Base-by-base conservation (phyloP, 2,329 filamentous ascomycete genomes). In the Neofusicoccum sp. region DNA sequence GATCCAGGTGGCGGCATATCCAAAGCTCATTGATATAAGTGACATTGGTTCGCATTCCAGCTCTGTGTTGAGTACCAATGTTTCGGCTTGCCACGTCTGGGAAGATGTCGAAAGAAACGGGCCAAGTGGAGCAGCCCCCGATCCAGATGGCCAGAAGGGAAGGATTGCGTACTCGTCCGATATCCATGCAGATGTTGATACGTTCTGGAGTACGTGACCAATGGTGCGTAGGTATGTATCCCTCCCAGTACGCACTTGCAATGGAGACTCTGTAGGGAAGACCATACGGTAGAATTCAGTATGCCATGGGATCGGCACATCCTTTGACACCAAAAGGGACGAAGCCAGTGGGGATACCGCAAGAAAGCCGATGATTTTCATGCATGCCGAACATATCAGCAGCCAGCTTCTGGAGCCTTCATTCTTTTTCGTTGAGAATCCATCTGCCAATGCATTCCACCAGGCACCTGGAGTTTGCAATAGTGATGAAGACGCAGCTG, bases 111-210 rank as follows among this genome's bases (percentile, higher is more conserved):
- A 51, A 2, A 51, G 11, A 5, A 31, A 51, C 8, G 47, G 47
- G 6, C 28, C 34, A 38, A 28, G 28, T 48, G 40, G 31, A 28
- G n/a, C 28, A 24, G 6, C 14, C 2, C 3, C 24, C 6, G 51
- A 12, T 2, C 20, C 12, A 4, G 62, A 33, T 1, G 68, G 69
- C 68, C 68, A 70, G 30, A 70, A 66, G 0, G 69, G 69, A 4
- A 68, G 48, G 6, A 68, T 60, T 0, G 64, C 64, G 51, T 68
- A 70, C 3, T 65, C 36, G 45, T 71, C 64, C 1, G 65, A 66
- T 12, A 70, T 66, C 69, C 69, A 71, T 0, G 67, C 66, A 0
- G 69, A 71, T 3, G 69, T 71, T 4, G 67, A 66, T 0, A 68
- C 64, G 54, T 69, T 69, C 16, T 67, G 67, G 0, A 71, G 45